phyloP scores from a whole-genome alignment of 768 basidiomycete species.

The Roridomyces roridus region DNA sequence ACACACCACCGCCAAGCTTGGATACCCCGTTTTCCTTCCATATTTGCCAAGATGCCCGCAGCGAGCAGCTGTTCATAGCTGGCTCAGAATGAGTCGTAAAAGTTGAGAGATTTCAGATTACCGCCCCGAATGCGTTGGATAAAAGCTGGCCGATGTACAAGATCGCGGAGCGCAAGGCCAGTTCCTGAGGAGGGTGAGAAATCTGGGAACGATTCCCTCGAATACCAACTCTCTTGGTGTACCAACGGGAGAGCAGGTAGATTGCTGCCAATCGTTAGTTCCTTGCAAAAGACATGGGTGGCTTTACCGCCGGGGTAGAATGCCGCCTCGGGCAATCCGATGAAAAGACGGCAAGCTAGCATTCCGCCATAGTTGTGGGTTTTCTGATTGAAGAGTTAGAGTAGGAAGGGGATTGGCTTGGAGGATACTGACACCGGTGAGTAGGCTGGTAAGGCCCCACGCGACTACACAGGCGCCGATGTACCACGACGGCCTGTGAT shows the following conservation, averaged over 20 bases:
- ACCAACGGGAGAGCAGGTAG: constrained; percentile 58
- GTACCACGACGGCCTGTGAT: constrained; percentile 61
- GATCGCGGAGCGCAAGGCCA: constrained; percentile 68
- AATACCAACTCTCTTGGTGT: constrained; percentile 55
- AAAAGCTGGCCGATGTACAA: constrained; percentile 65
- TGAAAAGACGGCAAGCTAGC: constrained; percentile 61
- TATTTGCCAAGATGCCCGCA: constrained; percentile 71
- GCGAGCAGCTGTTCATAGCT: constrained; percentile 59
- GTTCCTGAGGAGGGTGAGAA: constrained; percentile 49
- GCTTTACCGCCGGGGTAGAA: constrained; percentile 67
- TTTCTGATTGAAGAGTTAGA: constrained; percentile 38
- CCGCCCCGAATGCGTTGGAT: constrained; percentile 72
- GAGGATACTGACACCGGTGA: constrained; percentile 55
- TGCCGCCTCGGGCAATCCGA: constrained; percentile 68
- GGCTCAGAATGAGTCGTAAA: not conserved
- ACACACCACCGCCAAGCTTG: constrained; percentile 75
- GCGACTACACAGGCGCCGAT: constrained; percentile 62
- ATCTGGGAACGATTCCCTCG: not conserved
- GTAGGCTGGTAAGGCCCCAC: constrained; percentile 66
- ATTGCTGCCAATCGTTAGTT: constrained; percentile 26
- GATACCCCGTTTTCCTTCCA: constrained; percentile 73
- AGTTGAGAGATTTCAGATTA: constrained; percentile 34
- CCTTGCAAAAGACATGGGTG: not conserved
- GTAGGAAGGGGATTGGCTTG: not conserved
- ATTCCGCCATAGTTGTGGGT: constrained; percentile 62